These are phyloP conservation scores for Globisporangium emineosum DNA, from an alignment of 352 stramenopile genomes.

Conservation along the genomic window DNA sequence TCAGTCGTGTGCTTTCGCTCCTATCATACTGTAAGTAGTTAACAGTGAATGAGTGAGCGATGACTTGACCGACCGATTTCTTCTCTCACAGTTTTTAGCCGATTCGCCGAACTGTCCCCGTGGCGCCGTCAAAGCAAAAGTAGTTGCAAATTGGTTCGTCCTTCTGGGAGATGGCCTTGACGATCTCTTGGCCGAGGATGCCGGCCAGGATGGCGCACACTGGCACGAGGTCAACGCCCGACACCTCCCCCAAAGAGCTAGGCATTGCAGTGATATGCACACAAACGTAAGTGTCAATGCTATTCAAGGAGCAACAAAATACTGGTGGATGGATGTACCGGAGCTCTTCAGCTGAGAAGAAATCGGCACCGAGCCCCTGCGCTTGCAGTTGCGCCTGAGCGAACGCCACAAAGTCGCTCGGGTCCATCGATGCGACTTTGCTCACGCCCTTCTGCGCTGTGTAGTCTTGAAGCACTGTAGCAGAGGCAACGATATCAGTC, in stretches of 20 bases:
- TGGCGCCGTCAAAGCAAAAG: conserved; percentile 90
- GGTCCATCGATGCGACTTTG: conserved; percentile 17
- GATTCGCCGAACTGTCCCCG: conserved; percentile 57
- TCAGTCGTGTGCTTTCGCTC: neutral
- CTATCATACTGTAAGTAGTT: too few species aligned
- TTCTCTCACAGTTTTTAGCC: conserved; percentile 25
- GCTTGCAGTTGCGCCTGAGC: conserved; percentile 39
- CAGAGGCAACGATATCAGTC: neutral
- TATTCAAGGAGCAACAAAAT: neutral
- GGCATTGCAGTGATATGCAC: neutral
- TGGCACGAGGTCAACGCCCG: conserved; percentile 74
- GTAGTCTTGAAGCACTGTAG: conserved; percentile 63
- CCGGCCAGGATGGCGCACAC: conserved; percentile 96
- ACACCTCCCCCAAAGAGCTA: conserved; percentile 41
- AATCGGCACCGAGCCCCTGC: conserved; percentile 62
- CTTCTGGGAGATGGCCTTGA: conserved; percentile 97
- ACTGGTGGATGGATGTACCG: conserved; percentile 22
- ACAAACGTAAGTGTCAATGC: neutral
- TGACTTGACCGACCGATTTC: neutral
- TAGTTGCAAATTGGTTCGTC: conserved; percentile 96
- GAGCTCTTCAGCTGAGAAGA: conserved; percentile 54
- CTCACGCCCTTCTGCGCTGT: conserved; percentile 23
- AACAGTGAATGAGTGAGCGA: neutral
- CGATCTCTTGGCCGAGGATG: conserved; percentile 96
- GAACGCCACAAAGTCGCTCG: conserved; percentile 56